Conservation (phyloP, 2,329 filamentous ascomycete species). For the Juglanconis sp. region DNA sequence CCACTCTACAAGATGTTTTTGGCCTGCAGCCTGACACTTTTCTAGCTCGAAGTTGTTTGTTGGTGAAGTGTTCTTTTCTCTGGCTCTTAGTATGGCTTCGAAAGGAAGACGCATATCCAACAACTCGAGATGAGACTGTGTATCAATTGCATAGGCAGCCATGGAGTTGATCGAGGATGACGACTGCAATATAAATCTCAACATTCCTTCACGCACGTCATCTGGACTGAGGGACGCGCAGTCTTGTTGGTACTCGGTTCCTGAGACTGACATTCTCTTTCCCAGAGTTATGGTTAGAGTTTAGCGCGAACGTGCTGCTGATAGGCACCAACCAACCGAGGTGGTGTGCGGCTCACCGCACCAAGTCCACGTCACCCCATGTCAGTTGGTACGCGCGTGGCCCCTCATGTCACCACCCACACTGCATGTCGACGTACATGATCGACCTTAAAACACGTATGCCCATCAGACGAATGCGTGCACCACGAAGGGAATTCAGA, state of each 20-base stretch:
- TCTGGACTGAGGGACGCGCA: background rate
- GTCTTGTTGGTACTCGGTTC: background rate
- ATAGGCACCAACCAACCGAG: background rate
- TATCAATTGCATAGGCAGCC: background rate
- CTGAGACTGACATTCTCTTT: background rate
- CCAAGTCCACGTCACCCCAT: constrained; percentile 3
- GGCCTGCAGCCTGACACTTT: background rate
- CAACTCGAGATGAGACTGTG: too few species aligned
- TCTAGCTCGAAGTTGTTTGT: too few species aligned
- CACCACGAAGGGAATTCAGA: too few species aligned
- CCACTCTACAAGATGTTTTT: background rate
- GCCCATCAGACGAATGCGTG: background rate
- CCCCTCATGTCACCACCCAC: background rate
- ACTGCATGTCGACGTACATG: background rate
- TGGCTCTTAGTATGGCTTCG: too few species aligned
- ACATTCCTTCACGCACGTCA: background rate
- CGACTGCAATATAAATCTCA: background rate
- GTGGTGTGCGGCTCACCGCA: constrained; percentile 3
- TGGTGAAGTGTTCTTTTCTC: too few species aligned
- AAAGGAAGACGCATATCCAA: too few species aligned
- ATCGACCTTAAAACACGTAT: background rate
- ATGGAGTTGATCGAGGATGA: background rate
- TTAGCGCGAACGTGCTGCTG: background rate
- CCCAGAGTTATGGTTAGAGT: background rate
- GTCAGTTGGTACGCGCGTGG: background rate